Base-by-base conservation (phyloP, 768 basidiomycete genomes). In the Crassisporium funariophilum region DNA sequence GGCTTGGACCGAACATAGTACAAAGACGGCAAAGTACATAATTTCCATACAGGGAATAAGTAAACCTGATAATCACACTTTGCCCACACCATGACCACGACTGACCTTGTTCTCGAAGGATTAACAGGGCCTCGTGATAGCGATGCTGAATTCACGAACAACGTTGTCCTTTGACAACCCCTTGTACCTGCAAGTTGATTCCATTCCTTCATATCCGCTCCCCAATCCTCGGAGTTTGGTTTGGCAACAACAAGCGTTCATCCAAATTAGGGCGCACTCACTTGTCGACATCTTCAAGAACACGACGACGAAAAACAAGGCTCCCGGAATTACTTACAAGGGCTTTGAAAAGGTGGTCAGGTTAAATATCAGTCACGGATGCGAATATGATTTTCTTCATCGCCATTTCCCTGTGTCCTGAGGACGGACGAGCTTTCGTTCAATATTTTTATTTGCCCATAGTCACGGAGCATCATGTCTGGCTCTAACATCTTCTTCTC, bases 401-500 rank as follows among this genome's bases (percentile, higher is more conserved):
- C 22, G 12, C 45, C 25, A 49, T 50, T 47, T 45, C 45, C 37
- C 21, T 27, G 19, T 20, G 35, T 29, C 41, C 39, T 34, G 40
- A 41, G 47, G 39, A 41, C 46, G 36, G 44, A 41, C 43, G 46
- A 36, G 27, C 21, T 21, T 4, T 15, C 21, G 10, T n/a, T 22
- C 31, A 13, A 36, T 34, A 37, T 31, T 34, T 29, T 40, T 29
- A 4, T 20, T 40, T 13, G 31, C 33, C 47, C 50, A 40, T 35
- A 19, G 22, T 39, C 27, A 15, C 35, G 44, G 42, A n/a, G 40
- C 46, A 29, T 50, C 41, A 71, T 69, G 67, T 55, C 55, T 16
- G 47, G 57, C 35, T 47, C 54, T 23, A 72, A 68, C 25, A 59
- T 57, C 19, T 48, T 51, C 10, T 73, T 69, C 52, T 66, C 71